Evolutionary conservation across 2,329 filamentous ascomycete species (phyloP).

Genomic region (Knufia petricola): DNA sequence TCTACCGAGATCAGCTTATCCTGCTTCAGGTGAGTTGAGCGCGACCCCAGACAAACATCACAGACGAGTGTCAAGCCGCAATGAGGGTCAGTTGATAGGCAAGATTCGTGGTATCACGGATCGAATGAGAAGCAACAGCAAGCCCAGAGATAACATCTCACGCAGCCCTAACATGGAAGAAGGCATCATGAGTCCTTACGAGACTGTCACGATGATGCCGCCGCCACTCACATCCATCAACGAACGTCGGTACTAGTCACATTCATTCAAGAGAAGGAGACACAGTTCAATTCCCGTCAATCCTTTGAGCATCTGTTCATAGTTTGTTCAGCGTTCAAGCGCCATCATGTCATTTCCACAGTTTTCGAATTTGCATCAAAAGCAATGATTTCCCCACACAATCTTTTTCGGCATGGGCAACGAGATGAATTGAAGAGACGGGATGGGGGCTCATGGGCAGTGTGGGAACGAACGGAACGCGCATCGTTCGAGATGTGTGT

Average conservation of each 20-base stretch:
- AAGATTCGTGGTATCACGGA: conserved; percentile 47
- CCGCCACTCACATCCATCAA: conserved; percentile 1
- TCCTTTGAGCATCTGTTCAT: conserved; percentile 5
- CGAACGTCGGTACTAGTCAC: background rate
- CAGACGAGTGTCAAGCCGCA: conserved; percentile 47
- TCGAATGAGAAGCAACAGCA: conserved; percentile 44
- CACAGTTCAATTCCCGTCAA: background rate
- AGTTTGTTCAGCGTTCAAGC: conserved; percentile 8
- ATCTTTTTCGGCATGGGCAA: background rate
- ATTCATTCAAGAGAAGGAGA: background rate
- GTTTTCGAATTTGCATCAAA: background rate
- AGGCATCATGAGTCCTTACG: conserved; percentile 9
- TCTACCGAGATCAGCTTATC: conserved; percentile 27
- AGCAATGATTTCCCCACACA: conserved; percentile 5
- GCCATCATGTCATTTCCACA: background rate
- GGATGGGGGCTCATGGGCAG: background rate
- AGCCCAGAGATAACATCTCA: conserved; percentile 28
- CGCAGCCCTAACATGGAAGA: conserved; percentile 17
- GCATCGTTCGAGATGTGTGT: background rate
- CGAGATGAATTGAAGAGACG: background rate
- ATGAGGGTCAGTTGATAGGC: conserved; percentile 44
- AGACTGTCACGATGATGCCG: conserved; percentile 11
- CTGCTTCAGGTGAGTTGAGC: conserved; percentile 23
- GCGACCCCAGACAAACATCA: conserved; percentile 32
- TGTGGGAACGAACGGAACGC: background rate